Conservation (phyloP, 371 early-diverging fungal species). For the Mortierella sp. region DNA sequence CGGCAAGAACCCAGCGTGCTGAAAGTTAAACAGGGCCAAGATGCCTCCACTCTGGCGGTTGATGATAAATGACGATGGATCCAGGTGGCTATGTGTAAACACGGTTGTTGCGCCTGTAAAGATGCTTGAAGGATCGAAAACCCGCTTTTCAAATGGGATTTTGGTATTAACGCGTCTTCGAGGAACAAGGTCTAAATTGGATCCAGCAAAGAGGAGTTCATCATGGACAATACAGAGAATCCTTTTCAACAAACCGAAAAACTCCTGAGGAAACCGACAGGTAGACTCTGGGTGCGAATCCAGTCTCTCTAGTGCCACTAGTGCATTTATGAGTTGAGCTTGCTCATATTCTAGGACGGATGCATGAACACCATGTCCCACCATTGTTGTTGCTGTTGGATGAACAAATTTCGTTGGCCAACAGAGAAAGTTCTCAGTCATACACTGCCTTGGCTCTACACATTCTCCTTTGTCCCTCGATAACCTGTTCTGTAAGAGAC, state of each 20-base stretch:
- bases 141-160: background rate
- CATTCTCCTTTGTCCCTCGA: background rate
- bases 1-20: constrained; percentile 40
- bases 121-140: background rate
- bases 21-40: constrained; percentile 20
- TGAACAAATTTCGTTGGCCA: constrained; percentile 32
- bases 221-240: constrained; percentile 16
- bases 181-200: background rate
- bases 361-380: background rate
- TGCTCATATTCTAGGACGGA: constrained; percentile 28
- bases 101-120: constrained; percentile 16
- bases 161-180: background rate
- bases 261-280: constrained; percentile 20
- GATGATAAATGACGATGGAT: constrained; percentile 17
- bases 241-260: constrained; percentile 15
- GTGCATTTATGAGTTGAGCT: constrained; percentile 21
- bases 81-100: constrained; percentile 26
- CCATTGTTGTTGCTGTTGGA: background rate
- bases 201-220: constrained; percentile 14
- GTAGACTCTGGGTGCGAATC: constrained; percentile 18
- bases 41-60: constrained; percentile 9
- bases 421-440: background rate
- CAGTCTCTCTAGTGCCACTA: constrained; percentile 30
- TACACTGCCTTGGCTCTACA: background rate
- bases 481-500: background rate